A percentile compares a stretch with the other conserved stretches of the same genome.
These are phyloP conservation scores for Candida easanensis DNA, from an alignment of 805 yeast species.

Conservation along the genomic window DNA sequence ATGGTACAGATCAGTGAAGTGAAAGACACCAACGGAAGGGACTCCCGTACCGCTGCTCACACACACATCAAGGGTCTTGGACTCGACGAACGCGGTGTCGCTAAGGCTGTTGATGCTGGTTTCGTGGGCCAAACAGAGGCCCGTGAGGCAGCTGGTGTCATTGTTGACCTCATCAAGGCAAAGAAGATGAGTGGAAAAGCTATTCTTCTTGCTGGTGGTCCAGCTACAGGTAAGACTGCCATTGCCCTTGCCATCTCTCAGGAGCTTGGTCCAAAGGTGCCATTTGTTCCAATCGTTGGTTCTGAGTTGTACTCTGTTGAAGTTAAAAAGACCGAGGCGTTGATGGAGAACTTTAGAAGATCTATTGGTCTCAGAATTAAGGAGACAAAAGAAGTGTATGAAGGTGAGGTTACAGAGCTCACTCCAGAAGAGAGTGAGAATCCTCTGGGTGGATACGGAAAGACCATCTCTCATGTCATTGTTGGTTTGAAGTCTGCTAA, in stretches of 20 bases:
- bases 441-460: conserved; percentile 97
- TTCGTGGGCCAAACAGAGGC: conserved; percentile 70
- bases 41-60: conserved; percentile 87
- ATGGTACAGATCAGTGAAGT: conserved; percentile 84
- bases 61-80: conserved; percentile 96
- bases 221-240: conserved; percentile 98
- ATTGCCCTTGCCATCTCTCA: conserved; percentile 94
- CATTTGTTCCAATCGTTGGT: conserved; percentile 96
- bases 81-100: conserved; percentile 83
- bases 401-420: conserved; percentile 95
- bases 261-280: conserved; percentile 94
- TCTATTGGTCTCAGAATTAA: conserved; percentile 95
- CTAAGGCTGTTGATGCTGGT: conserved; percentile 85
- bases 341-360: conserved; percentile 94
- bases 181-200: conserved; percentile 95
- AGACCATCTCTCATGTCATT: conserved; percentile 89
- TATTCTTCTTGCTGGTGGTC: conserved; percentile 93
- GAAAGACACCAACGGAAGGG: conserved; percentile 49
- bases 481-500: conserved; percentile 91
- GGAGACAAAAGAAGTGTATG: conserved; percentile 96
- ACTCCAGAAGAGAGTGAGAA: conserved; percentile 96
- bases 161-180: conserved; percentile 89
- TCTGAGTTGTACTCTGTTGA: conserved; percentile 94
- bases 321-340: conserved; percentile 91
- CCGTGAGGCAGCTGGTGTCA: conserved; percentile 90